Conservation (phyloP, 129 eudicot genomes). For the Ambrosia trifida region DNA sequence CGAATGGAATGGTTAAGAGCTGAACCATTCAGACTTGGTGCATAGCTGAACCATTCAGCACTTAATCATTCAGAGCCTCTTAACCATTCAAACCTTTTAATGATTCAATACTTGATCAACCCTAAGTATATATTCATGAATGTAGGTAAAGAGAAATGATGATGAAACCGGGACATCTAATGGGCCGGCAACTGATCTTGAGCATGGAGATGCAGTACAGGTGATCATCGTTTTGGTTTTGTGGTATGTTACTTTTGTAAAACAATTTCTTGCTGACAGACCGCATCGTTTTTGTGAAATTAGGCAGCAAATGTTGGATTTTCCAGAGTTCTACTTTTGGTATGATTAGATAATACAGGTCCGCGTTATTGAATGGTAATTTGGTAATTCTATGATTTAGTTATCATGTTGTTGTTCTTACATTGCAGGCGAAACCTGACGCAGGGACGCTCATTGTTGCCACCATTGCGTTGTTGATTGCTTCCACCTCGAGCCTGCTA, state of each 20-base stretch:
- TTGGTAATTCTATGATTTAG: neutral
- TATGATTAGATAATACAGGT: conserved; percentile 16
- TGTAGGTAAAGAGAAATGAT: conserved; percentile 37
- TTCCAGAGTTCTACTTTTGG: conserved; percentile 48
- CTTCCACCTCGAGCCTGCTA: conserved; percentile 50
- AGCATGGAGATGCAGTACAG: conserved; percentile 50
- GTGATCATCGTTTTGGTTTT: conserved; percentile 22
- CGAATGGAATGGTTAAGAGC: too few species aligned
- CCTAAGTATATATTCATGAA: neutral
- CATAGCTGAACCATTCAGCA: too few species aligned
- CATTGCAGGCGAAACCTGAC: conserved; percentile 49
- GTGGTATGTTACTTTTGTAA: neutral
- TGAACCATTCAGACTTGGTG: too few species aligned
- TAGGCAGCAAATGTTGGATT: conserved; percentile 55
- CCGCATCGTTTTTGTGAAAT: conserved; percentile 1
- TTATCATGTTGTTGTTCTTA: conserved; percentile 7
- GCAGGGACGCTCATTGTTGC: conserved; percentile 43
- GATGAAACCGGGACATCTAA: conserved; percentile 31
- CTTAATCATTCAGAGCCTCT: too few species aligned
- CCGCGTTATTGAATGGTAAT: neutral
- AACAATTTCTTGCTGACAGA: neutral
- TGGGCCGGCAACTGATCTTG: conserved; percentile 40
- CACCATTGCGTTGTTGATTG: conserved; percentile 42
- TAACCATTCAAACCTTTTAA: too few species aligned
- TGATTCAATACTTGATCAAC: too few species aligned